phyloP scores from a whole-genome alignment of 2,329 filamentous ascomycete species.

The Dothideomycetidae sp. region DNA sequence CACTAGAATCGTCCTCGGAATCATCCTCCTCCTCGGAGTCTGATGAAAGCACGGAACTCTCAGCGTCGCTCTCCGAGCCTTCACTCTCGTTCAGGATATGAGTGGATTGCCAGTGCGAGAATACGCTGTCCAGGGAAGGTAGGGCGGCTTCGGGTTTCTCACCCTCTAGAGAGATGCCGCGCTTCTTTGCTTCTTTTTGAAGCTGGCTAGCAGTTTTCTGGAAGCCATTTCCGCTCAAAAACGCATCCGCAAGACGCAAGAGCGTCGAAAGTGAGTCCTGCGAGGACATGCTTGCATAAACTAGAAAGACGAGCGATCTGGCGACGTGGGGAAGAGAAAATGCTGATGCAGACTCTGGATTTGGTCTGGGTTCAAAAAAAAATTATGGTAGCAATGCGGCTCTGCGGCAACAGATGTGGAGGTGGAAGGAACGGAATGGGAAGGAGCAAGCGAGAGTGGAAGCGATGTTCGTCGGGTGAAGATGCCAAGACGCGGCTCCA shows the following conservation, averaged over 20 bases:
- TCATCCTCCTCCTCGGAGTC: conserved; percentile 9
- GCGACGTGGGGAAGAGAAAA: conserved; percentile 7
- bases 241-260: conserved; percentile 13
- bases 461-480: not conserved
- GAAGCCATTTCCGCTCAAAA: conserved; percentile 21
- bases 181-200: conserved; percentile 20
- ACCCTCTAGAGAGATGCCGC: conserved; percentile 16
- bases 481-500: not conserved
- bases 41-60: conserved; percentile 10
- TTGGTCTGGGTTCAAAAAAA: conserved; percentile 1
- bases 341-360: no score
- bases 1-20: conserved; percentile 14
- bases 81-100: conserved; percentile 14
- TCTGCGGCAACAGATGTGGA: no score
- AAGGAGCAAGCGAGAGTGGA: not conserved
- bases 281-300: conserved; percentile 4
- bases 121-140: conserved; percentile 15
- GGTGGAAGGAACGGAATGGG: no score
- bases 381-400: conserved; percentile 3
- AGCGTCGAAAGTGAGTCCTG: conserved; percentile 3
- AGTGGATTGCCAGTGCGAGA: conserved; percentile 15
- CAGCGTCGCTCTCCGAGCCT: conserved; percentile 10
- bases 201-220: conserved; percentile 19
- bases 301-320: no score
- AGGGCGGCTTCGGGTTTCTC: conserved; percentile 13